A percentile compares a stretch with the other conserved stretches of the same genome.
Conservation (phyloP, 192 early-diverging fungal genomes). For the Coemansia sp. region DNA sequence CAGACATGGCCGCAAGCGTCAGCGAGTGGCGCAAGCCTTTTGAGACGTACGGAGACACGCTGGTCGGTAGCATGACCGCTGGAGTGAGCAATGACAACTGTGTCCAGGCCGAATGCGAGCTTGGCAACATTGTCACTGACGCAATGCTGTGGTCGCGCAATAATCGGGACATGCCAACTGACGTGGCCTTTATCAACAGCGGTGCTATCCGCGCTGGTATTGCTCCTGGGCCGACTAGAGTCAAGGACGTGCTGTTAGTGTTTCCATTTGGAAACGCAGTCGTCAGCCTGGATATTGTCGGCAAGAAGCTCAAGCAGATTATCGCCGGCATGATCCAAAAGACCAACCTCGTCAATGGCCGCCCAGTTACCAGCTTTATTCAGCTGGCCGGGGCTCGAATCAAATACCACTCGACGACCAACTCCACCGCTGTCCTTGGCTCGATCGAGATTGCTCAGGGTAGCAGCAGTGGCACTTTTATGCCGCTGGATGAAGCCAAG, state of each 20-base stretch:
- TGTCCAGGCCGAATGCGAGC: constrained; percentile 60
- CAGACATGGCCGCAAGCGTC: constrained; percentile 46
- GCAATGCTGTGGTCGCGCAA: constrained; percentile 59
- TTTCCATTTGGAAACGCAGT: constrained; percentile 66
- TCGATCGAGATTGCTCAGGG: constrained; percentile 20
- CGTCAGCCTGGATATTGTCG: constrained; percentile 55
- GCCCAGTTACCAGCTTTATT: constrained; percentile 55
- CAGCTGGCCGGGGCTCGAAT: constrained; percentile 61
- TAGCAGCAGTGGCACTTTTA: constrained; percentile 19
- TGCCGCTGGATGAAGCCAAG: constrained; percentile 40
- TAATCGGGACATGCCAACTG: constrained; percentile 20
- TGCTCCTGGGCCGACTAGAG: constrained; percentile 55
- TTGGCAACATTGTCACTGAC: constrained; percentile 67
- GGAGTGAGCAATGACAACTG: constrained; percentile 52
- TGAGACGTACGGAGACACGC: constrained; percentile 50
- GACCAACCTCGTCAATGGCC: constrained; percentile 28
- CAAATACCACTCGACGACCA: constrained; percentile 8
- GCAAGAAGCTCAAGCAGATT: constrained; percentile 57
- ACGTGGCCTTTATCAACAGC: constrained; percentile 64
- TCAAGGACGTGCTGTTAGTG: constrained; percentile 60
- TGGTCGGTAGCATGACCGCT: constrained; percentile 52
- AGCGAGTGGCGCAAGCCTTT: constrained; percentile 61
- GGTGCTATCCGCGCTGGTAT: constrained; percentile 68
- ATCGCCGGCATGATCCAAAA: constrained; percentile 58
- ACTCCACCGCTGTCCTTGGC: constrained; percentile 2